Percentiles rank a stretch among this genome's conserved stretches.
Conservation (phyloP, 2,329 filamentous ascomycete genomes). For the Aureobasidium sp. region DNA sequence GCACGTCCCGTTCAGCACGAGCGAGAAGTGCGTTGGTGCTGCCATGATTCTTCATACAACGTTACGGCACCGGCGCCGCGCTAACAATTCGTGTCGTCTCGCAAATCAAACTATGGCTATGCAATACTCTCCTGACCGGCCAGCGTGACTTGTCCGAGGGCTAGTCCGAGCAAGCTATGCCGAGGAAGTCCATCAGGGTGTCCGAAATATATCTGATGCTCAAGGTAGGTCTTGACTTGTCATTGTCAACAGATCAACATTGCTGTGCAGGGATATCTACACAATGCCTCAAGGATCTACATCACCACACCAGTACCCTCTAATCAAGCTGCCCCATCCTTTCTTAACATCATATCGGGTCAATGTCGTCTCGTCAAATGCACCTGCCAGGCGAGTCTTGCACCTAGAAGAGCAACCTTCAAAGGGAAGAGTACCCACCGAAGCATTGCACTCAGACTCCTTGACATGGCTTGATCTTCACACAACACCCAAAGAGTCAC, state of each 20-base stretch:
- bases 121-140: neutral
- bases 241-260: neutral
- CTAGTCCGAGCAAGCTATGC: neutral
- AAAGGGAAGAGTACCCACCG: conserved; percentile 28
- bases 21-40: neutral
- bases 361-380: conserved; percentile 24
- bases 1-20: neutral
- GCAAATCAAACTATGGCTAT: neutral
- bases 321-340: conserved; percentile 42
- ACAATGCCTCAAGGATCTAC: neutral
- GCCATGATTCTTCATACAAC: neutral
- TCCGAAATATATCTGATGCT: neutral
- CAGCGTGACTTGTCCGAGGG: neutral
- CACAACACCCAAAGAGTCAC: conserved; percentile 20
- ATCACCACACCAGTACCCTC: conserved; percentile 12
- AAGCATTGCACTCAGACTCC: conserved; percentile 34
- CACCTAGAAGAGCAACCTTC: conserved; percentile 31
- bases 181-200: conserved; percentile 11
- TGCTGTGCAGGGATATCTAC: neutral
- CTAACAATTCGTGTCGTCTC: neutral
- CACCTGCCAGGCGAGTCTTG: conserved; percentile 28
- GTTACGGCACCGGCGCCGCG: conserved; percentile 1
- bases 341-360: conserved; percentile 41
- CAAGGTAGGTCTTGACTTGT: neutral
- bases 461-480: conserved; percentile 35